These are phyloP conservation scores for Clarkia xantiana DNA, from an alignment of 345 rosid species.

Conservation along the genomic window DNA sequence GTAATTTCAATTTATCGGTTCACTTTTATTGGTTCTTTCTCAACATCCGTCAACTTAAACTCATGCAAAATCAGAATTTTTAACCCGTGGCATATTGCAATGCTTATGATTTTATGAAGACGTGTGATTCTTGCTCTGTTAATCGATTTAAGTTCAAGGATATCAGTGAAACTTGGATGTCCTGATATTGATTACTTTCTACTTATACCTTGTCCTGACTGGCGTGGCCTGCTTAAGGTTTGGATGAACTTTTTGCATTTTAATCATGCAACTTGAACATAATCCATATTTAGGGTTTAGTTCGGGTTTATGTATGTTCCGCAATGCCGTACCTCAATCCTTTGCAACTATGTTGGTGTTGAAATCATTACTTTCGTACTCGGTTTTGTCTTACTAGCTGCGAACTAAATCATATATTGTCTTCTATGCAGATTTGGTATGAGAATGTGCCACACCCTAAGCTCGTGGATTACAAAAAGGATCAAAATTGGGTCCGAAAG, in stretches of 20 bases:
- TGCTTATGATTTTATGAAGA: too few relatives aligned
- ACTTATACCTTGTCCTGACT: too few relatives aligned
- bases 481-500: constrained; percentile 83
- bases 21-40: not conserved
- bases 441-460: constrained; percentile 81
- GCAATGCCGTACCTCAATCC: not conserved
- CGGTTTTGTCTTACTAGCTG: not conserved
- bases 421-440: constrained; percentile 52
- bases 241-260: too few relatives aligned
- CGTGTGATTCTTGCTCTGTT: too few relatives aligned
- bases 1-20: not conserved
- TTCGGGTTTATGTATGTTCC: not conserved
- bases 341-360: not conserved
- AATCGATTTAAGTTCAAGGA: too few relatives aligned
- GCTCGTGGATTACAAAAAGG: constrained; percentile 93
- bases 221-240: too few relatives aligned
- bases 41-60: not conserved
- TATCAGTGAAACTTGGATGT: too few relatives aligned
- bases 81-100: too few relatives aligned
- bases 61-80: too few relatives aligned
- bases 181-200: too few relatives aligned
- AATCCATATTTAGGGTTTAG: not conserved
- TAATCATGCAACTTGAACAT: too few relatives aligned
- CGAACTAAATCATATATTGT: constrained; percentile 4
- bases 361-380: not conserved